Evolutionary conservation across 176 grass and related monocot genomes (phyloP).

Genomic region (Poa pratensis): DNA sequence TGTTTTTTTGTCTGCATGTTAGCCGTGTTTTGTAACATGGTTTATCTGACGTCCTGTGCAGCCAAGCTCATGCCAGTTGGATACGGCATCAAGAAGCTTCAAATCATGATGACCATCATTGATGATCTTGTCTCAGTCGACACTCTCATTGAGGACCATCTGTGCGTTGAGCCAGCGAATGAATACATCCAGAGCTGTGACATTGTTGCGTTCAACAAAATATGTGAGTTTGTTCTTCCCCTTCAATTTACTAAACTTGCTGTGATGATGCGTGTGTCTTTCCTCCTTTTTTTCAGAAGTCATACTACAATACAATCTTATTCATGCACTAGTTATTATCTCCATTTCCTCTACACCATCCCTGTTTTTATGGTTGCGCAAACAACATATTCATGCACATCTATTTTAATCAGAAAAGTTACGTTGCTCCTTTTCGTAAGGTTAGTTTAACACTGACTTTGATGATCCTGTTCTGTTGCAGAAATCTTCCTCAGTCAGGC

Average conservation of each 20-base stretch:
- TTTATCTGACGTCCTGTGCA: constrained; percentile 23
- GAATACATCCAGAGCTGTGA: constrained; percentile 98
- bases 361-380: neutral
- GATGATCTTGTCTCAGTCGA: constrained; percentile 96
- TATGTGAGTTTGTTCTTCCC: constrained; percentile 56
- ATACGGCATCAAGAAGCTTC: constrained; percentile 97
- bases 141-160: constrained; percentile 63
- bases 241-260: neutral
- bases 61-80: constrained; percentile 93
- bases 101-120: constrained; percentile 98
- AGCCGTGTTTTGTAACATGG: neutral
- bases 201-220: constrained; percentile 98
- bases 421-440: neutral
- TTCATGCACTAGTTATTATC: neutral
- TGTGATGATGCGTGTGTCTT: neutral
- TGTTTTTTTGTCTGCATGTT: neutral
- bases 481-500: constrained; percentile 19
- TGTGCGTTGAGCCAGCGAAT: constrained; percentile 58
- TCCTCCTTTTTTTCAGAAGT: neutral
- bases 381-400: neutral
- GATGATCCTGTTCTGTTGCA: neutral
- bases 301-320: neutral
- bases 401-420: neutral
- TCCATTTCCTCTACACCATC: neutral
- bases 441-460: neutral